A percentile compares a stretch with the other conserved stretches of the same genome.
Evolutionary conservation across 176 grass and related monocot genomes (phyloP).

Genomic region (Luzula sylvatica): DNA sequence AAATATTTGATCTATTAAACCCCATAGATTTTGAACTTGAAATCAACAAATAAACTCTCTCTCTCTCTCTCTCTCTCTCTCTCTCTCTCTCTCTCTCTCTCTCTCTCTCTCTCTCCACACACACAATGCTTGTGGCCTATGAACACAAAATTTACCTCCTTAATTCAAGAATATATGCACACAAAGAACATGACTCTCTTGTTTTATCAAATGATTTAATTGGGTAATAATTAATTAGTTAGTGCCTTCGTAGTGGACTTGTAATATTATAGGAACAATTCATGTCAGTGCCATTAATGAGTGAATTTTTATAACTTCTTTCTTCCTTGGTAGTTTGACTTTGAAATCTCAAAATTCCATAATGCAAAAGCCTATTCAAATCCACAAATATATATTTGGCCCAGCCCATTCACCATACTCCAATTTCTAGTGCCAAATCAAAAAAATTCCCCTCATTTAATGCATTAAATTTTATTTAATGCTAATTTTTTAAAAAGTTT

Average conservation of each 20-base stretch:
- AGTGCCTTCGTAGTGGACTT: constrained; percentile 7
- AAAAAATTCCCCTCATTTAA: no score
- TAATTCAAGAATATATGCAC: no score
- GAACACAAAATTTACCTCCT: no score
- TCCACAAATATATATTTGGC: no score
- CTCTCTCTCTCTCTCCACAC: background rate
- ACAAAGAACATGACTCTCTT: no score
- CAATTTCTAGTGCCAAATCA: no score
- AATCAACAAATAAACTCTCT: constrained; percentile 6
- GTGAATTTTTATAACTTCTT: background rate
- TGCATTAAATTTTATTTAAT: no score
- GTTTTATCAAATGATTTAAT: no score
- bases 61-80: background rate
- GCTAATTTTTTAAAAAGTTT: no score
- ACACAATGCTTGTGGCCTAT: no score
- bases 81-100: background rate
- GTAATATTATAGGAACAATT: constrained; percentile 11
- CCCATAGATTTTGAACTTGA: constrained; percentile 16
- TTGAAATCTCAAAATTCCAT: background rate
- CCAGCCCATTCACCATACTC: no score
- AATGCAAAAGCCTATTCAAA: background rate
- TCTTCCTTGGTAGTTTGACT: background rate
- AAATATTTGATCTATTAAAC: background rate
- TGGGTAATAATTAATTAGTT: no score
- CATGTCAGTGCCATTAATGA: constrained; percentile 18